A percentile compares a stretch with the other conserved stretches of the same genome.
Evolutionary conservation across 2,329 filamentous ascomycete genomes (phyloP).

Genomic region (Fusarium tupiense): DNA sequence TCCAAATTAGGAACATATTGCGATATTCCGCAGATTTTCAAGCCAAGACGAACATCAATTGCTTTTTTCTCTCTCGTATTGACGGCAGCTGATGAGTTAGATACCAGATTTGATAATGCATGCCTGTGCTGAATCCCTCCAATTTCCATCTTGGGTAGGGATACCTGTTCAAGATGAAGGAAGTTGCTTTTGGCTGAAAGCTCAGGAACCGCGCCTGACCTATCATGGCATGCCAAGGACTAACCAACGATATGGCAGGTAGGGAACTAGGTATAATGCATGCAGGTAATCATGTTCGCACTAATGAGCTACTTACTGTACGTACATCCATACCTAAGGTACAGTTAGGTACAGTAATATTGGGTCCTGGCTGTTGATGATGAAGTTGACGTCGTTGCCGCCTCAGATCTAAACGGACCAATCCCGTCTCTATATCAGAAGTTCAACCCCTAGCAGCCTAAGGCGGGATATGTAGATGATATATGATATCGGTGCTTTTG

Average conservation of each 20-base stretch:
- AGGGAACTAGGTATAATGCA: neutral
- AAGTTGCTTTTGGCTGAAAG: conserved; percentile 24
- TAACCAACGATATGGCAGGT: conserved; percentile 7
- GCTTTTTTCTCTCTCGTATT: conserved; percentile 2
- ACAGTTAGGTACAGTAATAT: neutral
- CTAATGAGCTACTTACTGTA: conserved; percentile 2
- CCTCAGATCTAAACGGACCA: conserved; percentile 3
- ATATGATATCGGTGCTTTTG: conserved; percentile 9
- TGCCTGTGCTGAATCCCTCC: neutral
- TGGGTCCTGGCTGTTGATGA: neutral
- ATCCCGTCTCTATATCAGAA: neutral
- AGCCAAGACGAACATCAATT: conserved; percentile 2
- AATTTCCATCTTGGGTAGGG: neutral
- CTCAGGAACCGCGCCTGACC: conserved; percentile 4
- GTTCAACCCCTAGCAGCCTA: neutral
- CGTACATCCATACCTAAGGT: neutral
- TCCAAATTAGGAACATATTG: neutral
- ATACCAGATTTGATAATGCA: conserved; percentile 12
- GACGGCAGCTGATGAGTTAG: conserved; percentile 9
- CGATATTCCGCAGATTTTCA: neutral
- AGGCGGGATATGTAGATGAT: neutral
- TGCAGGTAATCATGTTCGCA: conserved; percentile 38
- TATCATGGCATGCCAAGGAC: conserved; percentile 15
- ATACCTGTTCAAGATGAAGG: neutral
- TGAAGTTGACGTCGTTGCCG: neutral